These are phyloP conservation scores for Arxiozyma bovina DNA, from an alignment of 1,139 yeast genomes.

Conservation along the genomic window DNA sequence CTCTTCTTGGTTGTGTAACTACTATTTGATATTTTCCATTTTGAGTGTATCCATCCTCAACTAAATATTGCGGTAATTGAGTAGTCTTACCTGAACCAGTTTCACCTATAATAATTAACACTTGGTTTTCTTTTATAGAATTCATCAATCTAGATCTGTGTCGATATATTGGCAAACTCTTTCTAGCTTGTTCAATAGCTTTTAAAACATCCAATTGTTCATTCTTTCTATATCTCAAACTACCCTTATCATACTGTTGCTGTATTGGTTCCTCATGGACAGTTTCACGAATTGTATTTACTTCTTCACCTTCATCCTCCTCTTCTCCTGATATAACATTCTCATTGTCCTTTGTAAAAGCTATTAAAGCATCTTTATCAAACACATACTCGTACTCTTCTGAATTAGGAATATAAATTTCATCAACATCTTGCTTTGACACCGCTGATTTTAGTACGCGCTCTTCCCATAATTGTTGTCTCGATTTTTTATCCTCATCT, in stretches of 20 bases:
- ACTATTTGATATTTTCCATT: constrained; percentile 47
- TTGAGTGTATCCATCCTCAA: constrained; percentile 68
- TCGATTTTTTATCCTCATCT: constrained; percentile 4
- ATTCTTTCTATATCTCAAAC: constrained; percentile 2
- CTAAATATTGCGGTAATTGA: constrained; percentile 79
- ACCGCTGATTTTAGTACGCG: constrained; percentile 26
- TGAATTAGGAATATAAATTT: constrained; percentile 40
- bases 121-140: constrained; percentile 56
- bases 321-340: constrained; percentile 31
- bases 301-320: constrained; percentile 15
- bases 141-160: constrained; percentile 51
- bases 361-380: constrained; percentile 67
- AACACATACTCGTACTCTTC: constrained; percentile 71
- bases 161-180: constrained; percentile 52
- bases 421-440: constrained; percentile 33
- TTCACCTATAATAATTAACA: constrained; percentile 86
- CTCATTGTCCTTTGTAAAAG: constrained; percentile 46
- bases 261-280: background rate
- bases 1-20: constrained; percentile 68
- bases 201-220: constrained; percentile 20
- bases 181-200: constrained; percentile 34
- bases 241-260: background rate
- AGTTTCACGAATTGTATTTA: background rate
- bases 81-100: constrained; percentile 98
- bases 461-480: constrained; percentile 27